A percentile compares a stretch with the other conserved stretches of the same genome.
phyloP scores from a whole-genome alignment of 2,329 filamentous ascomycete genomes.

The Lasiodiplodia theobromae region DNA sequence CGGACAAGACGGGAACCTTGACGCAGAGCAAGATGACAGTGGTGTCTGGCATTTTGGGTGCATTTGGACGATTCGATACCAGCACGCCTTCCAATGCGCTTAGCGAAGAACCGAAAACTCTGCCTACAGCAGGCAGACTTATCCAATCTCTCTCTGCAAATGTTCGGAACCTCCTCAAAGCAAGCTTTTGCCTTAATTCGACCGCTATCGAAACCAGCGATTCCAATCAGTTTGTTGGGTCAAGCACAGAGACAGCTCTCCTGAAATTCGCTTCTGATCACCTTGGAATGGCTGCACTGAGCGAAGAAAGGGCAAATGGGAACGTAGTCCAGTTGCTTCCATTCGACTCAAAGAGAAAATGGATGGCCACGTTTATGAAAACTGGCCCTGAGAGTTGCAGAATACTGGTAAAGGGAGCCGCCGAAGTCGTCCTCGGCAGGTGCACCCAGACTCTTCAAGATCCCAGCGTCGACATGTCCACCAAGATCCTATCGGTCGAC shows the following conservation, averaged over 20 bases:
- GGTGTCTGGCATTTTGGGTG: slow-evolving; percentile 49
- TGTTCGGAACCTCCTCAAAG: slow-evolving; percentile 37
- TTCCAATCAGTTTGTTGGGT: slow-evolving; percentile 66
- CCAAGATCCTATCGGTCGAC: slow-evolving; percentile 60
- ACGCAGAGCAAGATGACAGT: slow-evolving; percentile 68
- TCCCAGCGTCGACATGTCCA: not conserved
- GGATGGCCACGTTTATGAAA: slow-evolving; percentile 70
- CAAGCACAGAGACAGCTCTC: slow-evolving; percentile 79
- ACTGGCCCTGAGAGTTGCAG: slow-evolving; percentile 61
- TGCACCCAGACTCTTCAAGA: not conserved
- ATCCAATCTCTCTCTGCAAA: too few species aligned
- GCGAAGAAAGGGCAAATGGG: slow-evolving; percentile 68
- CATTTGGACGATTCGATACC: too few species aligned
- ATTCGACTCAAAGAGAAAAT: slow-evolving; percentile 72
- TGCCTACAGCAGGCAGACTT: too few species aligned
- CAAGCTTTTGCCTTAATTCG: slow-evolving; percentile 59
- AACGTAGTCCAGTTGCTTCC: slow-evolving; percentile 64
- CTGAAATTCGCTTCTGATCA: slow-evolving; percentile 72
- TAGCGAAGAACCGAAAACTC: too few species aligned
- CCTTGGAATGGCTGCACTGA: slow-evolving; percentile 68
- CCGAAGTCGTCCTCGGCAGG: slow-evolving; percentile 55
- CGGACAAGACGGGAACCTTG: slow-evolving; percentile 55
- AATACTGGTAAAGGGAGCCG: slow-evolving; percentile 61
- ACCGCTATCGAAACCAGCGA: slow-evolving; percentile 63
- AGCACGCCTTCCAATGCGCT: too few species aligned